Base-by-base conservation (phyloP, 768 basidiomycete genomes). In the Suillus variegatus region DNA sequence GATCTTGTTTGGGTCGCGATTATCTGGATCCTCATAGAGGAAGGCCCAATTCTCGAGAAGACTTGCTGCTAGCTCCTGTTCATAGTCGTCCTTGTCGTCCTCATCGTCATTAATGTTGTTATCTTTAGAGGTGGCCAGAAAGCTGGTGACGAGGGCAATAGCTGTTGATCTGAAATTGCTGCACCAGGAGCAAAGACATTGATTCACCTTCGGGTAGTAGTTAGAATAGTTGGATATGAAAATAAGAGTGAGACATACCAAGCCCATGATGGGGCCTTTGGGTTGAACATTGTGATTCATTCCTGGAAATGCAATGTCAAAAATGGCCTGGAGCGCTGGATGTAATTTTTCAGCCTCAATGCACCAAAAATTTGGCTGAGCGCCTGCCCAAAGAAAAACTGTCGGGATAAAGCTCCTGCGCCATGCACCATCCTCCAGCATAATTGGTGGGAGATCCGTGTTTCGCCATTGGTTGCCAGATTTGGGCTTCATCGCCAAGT, bases 321-420 rank as follows among this genome's bases (percentile, higher is more conserved):
- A 67, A 14, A 67, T 49, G 9, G 46, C 16, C 58, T 67, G 66
- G 22, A 67, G 35, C 1, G 58, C 58, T 5, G 13, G 44, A 18
- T 18, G n/a, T 5, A 67, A 49, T 18, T 49, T n/a, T 22, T 65
- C 41, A 3, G 62, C 43, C 13, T 64, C 36, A 6, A 67, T 60
- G 13, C 22, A 32, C 67, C 67, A 67, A n/a, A 68, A n/a, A 18
- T 63, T 63, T 3, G 54, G 55, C 56, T 68, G 67, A 14, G 43
- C 14, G 14, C 64, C 62, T 13, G 56, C 61, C 67, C 67, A 68
- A 10, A 65, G 57, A 49, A 64, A 58, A 9, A 60, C 18, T 3
- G 62, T 65, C 1, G 56, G 36, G 12, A 65, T 41, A 46, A 67
- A 51, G 6, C 22, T 41, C 46, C 64, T 32, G 14, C 32, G 40